Evolutionary conservation across 257 asterid species (phyloP).

Genomic region (Solanum chmielewskii): DNA sequence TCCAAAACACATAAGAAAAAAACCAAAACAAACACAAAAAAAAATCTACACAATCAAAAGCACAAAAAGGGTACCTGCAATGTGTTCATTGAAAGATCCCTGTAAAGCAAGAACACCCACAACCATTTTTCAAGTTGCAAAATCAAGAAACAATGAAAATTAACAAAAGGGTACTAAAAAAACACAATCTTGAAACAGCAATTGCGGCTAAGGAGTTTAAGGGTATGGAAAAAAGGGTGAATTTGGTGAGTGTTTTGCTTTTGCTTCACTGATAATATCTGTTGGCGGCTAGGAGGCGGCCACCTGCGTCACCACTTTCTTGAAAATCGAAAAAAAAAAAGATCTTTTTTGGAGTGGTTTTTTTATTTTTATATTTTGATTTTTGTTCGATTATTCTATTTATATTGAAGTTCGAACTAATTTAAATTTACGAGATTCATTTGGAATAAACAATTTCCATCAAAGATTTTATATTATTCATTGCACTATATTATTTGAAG

Average conservation of each 20-base stretch:
- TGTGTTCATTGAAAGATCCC: constrained; percentile 98
- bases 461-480: not conserved
- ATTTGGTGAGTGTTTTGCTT: not conserved
- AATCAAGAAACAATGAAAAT: not conserved
- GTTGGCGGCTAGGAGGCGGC: not conserved
- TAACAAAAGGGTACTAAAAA: not conserved
- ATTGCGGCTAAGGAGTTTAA: not conserved
- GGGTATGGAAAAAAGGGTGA: not conserved
- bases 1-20: not conserved
- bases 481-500: not conserved
- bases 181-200: not conserved
- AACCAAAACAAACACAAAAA: not conserved
- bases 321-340: not conserved
- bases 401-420: not conserved
- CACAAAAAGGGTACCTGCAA: constrained; percentile 45
- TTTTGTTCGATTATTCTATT: fast-evolving
- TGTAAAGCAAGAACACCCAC: constrained; percentile 94
- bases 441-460: not conserved
- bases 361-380: not conserved
- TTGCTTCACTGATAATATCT: not conserved
- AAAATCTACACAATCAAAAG: not conserved
- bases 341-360: not conserved
- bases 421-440: not conserved
- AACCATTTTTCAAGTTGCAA: constrained; percentile 28
- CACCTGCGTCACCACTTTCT: not conserved